Evolutionary conservation across 2,329 filamentous ascomycete genomes (phyloP).

Genomic region (Aspergillus felis): DNA sequence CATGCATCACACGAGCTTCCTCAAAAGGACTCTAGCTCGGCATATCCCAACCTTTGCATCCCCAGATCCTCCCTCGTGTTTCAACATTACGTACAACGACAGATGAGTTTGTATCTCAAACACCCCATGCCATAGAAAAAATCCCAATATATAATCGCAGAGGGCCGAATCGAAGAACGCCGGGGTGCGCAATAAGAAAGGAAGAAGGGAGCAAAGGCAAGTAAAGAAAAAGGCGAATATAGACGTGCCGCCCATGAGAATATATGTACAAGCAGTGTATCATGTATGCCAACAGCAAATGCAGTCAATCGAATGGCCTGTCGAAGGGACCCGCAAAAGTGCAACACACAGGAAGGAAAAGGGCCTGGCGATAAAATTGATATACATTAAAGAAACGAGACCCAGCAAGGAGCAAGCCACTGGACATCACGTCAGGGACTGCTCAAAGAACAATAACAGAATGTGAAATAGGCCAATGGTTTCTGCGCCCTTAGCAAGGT

Average conservation of each 20-base stretch:
- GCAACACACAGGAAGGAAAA: slow-evolving; percentile 1
- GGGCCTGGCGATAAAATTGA: neutral
- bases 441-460: slow-evolving; percentile 5
- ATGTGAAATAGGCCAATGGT: neutral
- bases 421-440: neutral
- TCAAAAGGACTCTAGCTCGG: slow-evolving; percentile 6
- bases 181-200: slow-evolving; percentile 8
- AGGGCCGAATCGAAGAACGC: slow-evolving; percentile 8
- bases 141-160: neutral
- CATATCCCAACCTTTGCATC: slow-evolving; percentile 3
- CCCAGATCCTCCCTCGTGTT: slow-evolving; percentile 3
- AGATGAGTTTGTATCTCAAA: neutral
- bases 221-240: slow-evolving; percentile 8
- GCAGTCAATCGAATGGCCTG: slow-evolving; percentile 10
- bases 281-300: slow-evolving; percentile 21
- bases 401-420: neutral
- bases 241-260: slow-evolving; percentile 23
- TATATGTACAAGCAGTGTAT: slow-evolving; percentile 35
- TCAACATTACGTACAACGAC: slow-evolving; percentile 26
- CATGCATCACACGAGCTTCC: slow-evolving; percentile 16
- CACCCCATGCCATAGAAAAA: neutral
- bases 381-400: slow-evolving; percentile 4
- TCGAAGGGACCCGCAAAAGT: slow-evolving; percentile 6
- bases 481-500: neutral
- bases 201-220: slow-evolving; percentile 6